Evolutionary conservation across 1,284 basidiomycete species (phyloP).

Genomic region (Boletus calvinii): DNA sequence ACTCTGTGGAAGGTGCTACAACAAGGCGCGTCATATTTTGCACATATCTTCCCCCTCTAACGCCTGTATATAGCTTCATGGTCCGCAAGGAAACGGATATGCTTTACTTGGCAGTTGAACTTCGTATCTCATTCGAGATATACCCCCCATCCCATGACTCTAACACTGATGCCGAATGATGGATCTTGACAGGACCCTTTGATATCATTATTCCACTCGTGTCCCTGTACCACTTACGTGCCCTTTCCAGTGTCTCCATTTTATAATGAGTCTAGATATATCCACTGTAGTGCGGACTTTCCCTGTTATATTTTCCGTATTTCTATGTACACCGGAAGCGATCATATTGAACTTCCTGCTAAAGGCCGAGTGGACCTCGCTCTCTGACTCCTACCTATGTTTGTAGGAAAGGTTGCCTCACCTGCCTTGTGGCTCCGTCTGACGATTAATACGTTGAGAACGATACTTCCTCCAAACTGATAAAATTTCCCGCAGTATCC

Average conservation of each 20-base stretch:
- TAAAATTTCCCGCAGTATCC: conserved; percentile 21
- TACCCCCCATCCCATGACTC: conserved; percentile 1
- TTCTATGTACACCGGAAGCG: background rate
- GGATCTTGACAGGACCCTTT: conserved; percentile 11
- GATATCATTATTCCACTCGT: conserved; percentile 27
- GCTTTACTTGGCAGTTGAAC: conserved; percentile 56
- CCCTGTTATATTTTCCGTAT: conserved; percentile 1
- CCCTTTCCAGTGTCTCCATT: conserved; percentile 11
- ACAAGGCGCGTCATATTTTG: conserved; percentile 52
- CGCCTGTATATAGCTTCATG: conserved; percentile 49
- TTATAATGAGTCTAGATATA: conserved; percentile 10
- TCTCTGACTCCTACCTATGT: background rate
- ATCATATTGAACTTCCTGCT: background rate
- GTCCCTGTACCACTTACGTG: conserved; percentile 26
- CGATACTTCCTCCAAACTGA: conserved; percentile 27
- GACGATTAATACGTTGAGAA: conserved; percentile 7
- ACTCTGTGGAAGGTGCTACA: conserved; percentile 68
- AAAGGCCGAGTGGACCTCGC: background rate
- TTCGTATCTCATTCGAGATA: background rate
- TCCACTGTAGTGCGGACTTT: conserved; percentile 16
- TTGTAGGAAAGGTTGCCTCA: background rate
- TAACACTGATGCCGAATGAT: conserved; percentile 5
- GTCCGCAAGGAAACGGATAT: conserved; percentile 71
- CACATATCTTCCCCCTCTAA: conserved; percentile 3
- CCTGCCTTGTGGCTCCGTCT: background rate